Percentiles rank a stretch among this genome's conserved stretches.
Conservation (phyloP, 1,284 basidiomycete genomes). For the Boletus sp. region DNA sequence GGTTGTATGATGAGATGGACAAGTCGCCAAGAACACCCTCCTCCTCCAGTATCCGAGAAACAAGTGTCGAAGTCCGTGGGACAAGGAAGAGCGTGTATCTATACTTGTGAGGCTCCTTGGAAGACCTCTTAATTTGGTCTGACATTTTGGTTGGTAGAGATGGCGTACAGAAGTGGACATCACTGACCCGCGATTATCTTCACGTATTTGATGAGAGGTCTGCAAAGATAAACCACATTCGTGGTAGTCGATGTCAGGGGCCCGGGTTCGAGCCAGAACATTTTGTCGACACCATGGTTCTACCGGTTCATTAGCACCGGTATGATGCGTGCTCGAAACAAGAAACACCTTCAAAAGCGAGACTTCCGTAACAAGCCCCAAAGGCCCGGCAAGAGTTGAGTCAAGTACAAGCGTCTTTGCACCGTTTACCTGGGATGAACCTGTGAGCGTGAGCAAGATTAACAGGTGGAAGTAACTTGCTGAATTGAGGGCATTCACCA, state of each 20-base stretch:
- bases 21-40: conserved; percentile 91
- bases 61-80: conserved; percentile 84
- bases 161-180: conserved; percentile 8
- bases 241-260: conserved; percentile 79
- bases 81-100: conserved; percentile 89
- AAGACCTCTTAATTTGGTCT: conserved; percentile 87
- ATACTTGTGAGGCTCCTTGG: conserved; percentile 65
- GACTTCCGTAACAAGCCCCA: conserved; percentile 92
- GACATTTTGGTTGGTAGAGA: conserved; percentile 15
- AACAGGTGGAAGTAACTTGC: conserved; percentile 39
- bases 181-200: conserved; percentile 83
- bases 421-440: conserved; percentile 73
- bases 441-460: conserved; percentile 6
- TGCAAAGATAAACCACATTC: conserved; percentile 91
- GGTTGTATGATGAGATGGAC: conserved; percentile 79
- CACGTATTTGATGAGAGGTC: conserved; percentile 82
- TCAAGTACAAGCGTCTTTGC: conserved; percentile 96
- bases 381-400: conserved; percentile 81
- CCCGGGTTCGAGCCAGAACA: conserved; percentile 97
- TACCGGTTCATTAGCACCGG: conserved; percentile 33
- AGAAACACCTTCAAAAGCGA: conserved; percentile 77
- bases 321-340: neutral
- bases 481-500: conserved; percentile 81
- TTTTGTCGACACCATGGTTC: conserved; percentile 98
- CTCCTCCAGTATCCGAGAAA: conserved; percentile 80